Evolutionary conservation across 2,329 filamentous ascomycete genomes (phyloP), one percentile per base, ranked within the genome.

Genomic region (Nemania diffusa): DNA sequence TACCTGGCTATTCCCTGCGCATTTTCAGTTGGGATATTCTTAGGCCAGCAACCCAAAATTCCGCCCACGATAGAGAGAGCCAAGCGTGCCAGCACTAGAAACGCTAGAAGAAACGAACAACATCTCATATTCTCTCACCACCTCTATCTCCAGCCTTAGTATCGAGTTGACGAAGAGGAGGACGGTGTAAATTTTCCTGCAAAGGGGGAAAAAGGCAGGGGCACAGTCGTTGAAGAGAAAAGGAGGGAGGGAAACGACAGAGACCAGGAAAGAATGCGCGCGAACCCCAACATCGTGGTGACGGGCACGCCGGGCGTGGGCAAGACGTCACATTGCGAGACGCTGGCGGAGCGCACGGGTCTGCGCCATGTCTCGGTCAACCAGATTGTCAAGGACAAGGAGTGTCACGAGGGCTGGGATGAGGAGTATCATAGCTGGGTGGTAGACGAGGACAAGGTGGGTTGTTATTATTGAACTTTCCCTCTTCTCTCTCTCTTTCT

Each of bases 231-330:
- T 24, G 2, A 24, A 32, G n/a, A 22, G 13, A 65, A 58, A 44
- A 51, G 20, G 56, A 60, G 56, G 26, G 44, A 57, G 22, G 26
- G 61, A 62, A 37, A 64, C 24, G 11, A 20, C 15, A 67, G 40
- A 37, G 52, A 42, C n/a, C 32, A 60, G 51, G 52, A 56, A n/a
- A 65, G 56, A 64, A 81, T 83, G 77, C 83, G 88, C 72, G 81
- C 78, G 32, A 81, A 82, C 69, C 96, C 96, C 32, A 99, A 98
- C 80, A 93, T 99, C 75, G 91, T 99, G 73, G 86, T 99, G 72
- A 98, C 96, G 46, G 96, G 96, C 71, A 99, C 96, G 22, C 96
- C 96, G 0, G 96, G 96, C 62, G 93, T 97, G 29, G 96, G 96
- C 76, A 99, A 99, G 83, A 97, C 94, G 20, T 97, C 92, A 7